A percentile compares a stretch with the other conserved stretches of the same genome.
Evolutionary conservation across 441 rosid species (phyloP).

Genomic region (Populus hybrid): DNA sequence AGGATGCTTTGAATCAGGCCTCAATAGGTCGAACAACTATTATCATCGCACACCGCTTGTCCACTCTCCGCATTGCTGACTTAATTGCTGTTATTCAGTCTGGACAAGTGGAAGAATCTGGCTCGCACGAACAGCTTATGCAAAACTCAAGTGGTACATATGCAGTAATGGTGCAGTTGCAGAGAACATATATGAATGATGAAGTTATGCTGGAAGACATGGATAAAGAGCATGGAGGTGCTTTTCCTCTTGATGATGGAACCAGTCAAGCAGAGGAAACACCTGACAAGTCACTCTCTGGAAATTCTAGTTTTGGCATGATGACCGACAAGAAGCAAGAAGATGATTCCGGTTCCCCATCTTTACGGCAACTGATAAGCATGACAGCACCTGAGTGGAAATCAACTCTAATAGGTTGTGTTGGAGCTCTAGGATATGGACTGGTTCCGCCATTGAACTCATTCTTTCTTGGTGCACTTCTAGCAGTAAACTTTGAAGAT

Average conservation of each 20-base stretch:
- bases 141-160: slow-evolving; percentile 20
- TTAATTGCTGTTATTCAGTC: slow-evolving; percentile 20
- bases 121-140: slow-evolving; percentile 19
- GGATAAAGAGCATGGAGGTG: not conserved
- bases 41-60: slow-evolving; percentile 25
- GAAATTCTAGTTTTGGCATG: not conserved
- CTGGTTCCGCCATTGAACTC: not conserved
- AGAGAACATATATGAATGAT: slow-evolving; percentile 6
- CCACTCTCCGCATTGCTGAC: slow-evolving; percentile 26
- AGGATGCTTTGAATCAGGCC: slow-evolving; percentile 26
- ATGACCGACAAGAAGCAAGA: slow-evolving; percentile 1
- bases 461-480: not conserved
- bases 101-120: slow-evolving; percentile 31
- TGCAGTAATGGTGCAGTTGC: slow-evolving; percentile 23
- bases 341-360: slow-evolving; percentile 4
- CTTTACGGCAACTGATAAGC: slow-evolving; percentile 11
- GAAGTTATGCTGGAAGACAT: not conserved
- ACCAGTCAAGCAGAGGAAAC: not conserved
- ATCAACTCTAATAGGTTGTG: slow-evolving; percentile 5
- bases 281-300: not conserved
- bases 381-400: slow-evolving; percentile 28
- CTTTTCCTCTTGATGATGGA: not conserved
- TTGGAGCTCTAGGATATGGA: not conserved
- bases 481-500: slow-evolving; percentile 8
- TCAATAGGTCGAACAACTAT: slow-evolving; percentile 30